Evolutionary conservation across 257 asterid species (phyloP), one percentile per base, ranked within the genome.

Genomic region (Lavandula angustifolia): DNA sequence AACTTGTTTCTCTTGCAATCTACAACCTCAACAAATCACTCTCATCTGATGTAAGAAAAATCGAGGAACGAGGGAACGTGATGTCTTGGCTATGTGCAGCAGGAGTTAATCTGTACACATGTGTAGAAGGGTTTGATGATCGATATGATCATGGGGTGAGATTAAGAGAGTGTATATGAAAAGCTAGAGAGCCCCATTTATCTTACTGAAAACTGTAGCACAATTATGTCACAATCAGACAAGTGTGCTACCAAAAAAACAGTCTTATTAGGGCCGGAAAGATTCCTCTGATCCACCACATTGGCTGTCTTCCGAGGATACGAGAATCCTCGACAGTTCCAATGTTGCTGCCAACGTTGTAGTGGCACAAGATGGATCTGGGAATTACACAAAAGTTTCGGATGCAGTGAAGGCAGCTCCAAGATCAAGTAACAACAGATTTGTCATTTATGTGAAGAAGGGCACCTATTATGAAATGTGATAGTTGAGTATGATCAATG

Each of bases 341-440:
- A 17, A 4, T 4, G 10, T 41, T 4, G 37, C 8, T 3, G n/a
- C 73, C 4, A 35, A 75, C 48, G 33, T 60, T 14, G 73, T 75
- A 3, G 76, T 75, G 73, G 80, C 80, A 0, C 13, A 59, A 54
- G 80, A 66, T 53, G 76, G 76, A 9, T 58, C 80, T 0, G 80
- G 80, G 5, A 47, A 75, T 0, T 70, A 32, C 34, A 46, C 2
- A 0, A 66, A 17, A 3, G 52, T 75, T 3, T 35, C 18, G 17
- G 76, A 58, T 29, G 79, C 79, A 12, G 8, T 75, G 1, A 38
- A 29, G 13, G 52, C 32, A 4, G 73, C 29, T 1, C 70, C 73
- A 10, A 8, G 46, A 7, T 9, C 0, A 0, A 66, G 73, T 6
- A 10, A 6, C 0, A 40, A 9, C 4, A 59, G 66, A 42, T 50